phyloP scores from a whole-genome alignment of 768 basidiomycete species.

The Collybia mongolica region DNA sequence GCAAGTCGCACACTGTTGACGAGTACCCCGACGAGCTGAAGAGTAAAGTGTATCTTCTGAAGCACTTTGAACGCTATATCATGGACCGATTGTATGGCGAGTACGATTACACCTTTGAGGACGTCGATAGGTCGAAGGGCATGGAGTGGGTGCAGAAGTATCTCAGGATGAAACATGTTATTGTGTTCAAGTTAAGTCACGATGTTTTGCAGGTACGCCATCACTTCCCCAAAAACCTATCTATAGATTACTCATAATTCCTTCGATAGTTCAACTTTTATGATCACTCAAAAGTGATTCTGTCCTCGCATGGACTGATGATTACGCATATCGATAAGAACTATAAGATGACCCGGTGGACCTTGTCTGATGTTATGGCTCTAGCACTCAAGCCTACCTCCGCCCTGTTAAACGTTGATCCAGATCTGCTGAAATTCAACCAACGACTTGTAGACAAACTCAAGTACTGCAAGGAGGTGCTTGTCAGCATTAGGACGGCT shows the following conservation, averaged over 20 bases:
- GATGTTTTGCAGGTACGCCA: conserved; percentile 87
- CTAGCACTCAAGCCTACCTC: conserved; percentile 33
- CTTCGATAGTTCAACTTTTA: conserved; percentile 90
- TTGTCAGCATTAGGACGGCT: conserved; percentile 66
- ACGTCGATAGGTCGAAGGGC: conserved; percentile 64
- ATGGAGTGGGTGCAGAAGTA: conserved; percentile 98
- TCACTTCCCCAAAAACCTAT: not conserved
- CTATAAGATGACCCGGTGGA: conserved; percentile 73
- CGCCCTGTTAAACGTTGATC: conserved; percentile 34
- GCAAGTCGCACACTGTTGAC: conserved; percentile 68
- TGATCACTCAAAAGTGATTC: conserved; percentile 93
- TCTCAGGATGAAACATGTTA: conserved; percentile 94
- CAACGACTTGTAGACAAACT: conserved; percentile 74
- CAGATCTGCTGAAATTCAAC: conserved; percentile 59
- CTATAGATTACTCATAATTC: too few species aligned
- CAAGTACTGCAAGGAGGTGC: conserved; percentile 84
- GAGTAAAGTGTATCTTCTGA: conserved; percentile 88
- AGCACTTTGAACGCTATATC: conserved; percentile 95
- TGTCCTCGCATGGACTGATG: conserved; percentile 75
- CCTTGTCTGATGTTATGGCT: conserved; percentile 70
- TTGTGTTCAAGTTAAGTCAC: conserved; percentile 95
- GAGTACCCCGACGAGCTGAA: conserved; percentile 81
- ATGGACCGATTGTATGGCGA: conserved; percentile 86
- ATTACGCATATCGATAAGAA: conserved; percentile 92
- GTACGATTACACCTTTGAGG: conserved; percentile 79